These are phyloP conservation scores for Teunomyces gatunensis DNA, from an alignment of 805 yeast species.

Conservation along the genomic window DNA sequence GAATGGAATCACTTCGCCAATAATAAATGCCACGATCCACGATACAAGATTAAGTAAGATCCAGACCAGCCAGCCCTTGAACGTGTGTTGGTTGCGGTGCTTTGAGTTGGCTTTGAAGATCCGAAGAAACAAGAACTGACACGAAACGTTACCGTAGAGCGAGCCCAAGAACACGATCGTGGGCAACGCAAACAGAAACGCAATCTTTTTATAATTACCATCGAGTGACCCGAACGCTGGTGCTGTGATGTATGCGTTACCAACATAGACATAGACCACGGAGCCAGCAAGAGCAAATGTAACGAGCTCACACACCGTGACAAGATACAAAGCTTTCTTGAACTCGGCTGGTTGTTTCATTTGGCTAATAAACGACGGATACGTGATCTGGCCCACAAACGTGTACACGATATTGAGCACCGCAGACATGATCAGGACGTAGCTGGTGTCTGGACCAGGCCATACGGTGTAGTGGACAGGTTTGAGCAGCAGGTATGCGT, in stretches of 20 bases:
- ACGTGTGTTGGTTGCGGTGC: constrained; percentile 49
- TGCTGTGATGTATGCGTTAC: constrained; percentile 51
- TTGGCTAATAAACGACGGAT: constrained; percentile 60
- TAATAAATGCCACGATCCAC: constrained; percentile 55
- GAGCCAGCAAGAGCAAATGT: constrained; percentile 56
- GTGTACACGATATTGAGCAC: constrained; percentile 59
- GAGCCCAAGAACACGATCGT: constrained; percentile 57
- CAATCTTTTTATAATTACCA: constrained; percentile 47
- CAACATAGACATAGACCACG: constrained; percentile 57
- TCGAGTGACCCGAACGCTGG: constrained; percentile 58
- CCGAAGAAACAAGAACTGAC: constrained; percentile 49
- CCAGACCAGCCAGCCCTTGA: constrained; percentile 55
- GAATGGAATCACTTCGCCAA: constrained; percentile 66
- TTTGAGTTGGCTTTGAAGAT: constrained; percentile 41
- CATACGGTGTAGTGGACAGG: constrained; percentile 47
- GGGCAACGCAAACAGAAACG: constrained; percentile 62
- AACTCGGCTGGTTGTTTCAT: constrained; percentile 58
- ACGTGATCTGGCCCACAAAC: constrained; percentile 62
- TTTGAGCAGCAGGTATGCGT: constrained; percentile 24
- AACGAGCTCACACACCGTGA: constrained; percentile 49
- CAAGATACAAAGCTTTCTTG: constrained; percentile 53
- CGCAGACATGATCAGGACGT: constrained; percentile 54
- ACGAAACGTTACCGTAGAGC: constrained; percentile 52
- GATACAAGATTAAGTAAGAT: constrained; percentile 36
- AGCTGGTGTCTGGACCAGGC: constrained; percentile 54